Conservation (phyloP, 495 filamentous ascomycete genomes). For the Trichoderma erinaceum region DNA sequence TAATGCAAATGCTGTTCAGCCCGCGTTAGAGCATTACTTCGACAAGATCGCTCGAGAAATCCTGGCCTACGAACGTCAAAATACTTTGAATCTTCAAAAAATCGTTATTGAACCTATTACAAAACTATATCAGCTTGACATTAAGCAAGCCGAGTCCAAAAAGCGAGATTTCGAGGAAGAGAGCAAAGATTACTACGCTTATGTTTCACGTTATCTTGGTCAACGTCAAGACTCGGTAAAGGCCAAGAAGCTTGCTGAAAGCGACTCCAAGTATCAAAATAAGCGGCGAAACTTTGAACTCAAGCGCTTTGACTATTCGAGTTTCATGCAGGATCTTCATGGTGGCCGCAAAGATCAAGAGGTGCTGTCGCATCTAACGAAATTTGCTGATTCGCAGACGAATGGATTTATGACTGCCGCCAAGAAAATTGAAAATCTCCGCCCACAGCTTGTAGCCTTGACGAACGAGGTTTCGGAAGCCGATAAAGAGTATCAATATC, state of each 20-base stretch:
- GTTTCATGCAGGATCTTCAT: constrained; percentile 97
- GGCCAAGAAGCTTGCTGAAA: constrained; percentile 91
- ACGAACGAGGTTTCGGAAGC: constrained; percentile 81
- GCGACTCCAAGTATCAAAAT: constrained; percentile 91
- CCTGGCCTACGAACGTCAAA: constrained; percentile 75
- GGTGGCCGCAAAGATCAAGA: constrained; percentile 97
- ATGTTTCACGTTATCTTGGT: constrained; percentile 88
- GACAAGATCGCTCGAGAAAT: constrained; percentile 95
- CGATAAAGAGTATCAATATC: constrained; percentile 92
- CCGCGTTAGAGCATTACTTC: constrained; percentile 95
- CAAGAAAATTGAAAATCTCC: constrained; percentile 79
- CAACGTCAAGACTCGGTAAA: constrained; percentile 93
- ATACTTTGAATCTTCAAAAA: constrained; percentile 76
- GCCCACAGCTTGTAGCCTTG: constrained; percentile 89
- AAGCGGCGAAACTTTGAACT: constrained; percentile 93
- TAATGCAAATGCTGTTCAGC: constrained; percentile 91
- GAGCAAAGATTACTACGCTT: constrained; percentile 94
- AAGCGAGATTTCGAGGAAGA: constrained; percentile 98
- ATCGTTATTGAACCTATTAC: constrained; percentile 90
- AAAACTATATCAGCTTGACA: constrained; percentile 88
- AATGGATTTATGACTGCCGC: constrained; percentile 73
- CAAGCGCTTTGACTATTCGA: constrained; percentile 97
- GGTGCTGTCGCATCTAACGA: constrained; percentile 89
- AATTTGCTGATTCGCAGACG: constrained; percentile 88
- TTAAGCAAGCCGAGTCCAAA: constrained; percentile 95